phyloP scores from a whole-genome alignment of 768 basidiomycete genomes.

The Cubamyces lactineus region DNA sequence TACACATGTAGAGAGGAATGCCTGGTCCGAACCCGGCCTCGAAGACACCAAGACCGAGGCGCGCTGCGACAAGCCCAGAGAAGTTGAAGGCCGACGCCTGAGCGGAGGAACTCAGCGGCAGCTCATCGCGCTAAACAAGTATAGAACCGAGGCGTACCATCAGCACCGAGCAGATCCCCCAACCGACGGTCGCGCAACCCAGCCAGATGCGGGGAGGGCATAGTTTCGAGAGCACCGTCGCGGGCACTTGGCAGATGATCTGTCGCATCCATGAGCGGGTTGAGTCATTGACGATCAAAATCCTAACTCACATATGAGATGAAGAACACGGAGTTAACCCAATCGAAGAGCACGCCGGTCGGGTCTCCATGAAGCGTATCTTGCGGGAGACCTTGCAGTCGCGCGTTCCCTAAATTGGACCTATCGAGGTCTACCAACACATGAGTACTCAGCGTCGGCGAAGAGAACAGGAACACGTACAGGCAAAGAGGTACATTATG shows the following conservation, averaged over 20 bases:
- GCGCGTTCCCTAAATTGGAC: constrained; percentile 79
- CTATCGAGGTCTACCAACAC: constrained; percentile 59
- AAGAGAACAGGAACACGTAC: constrained; percentile 43
- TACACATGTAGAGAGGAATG: constrained; percentile 79
- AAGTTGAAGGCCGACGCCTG: constrained; percentile 68
- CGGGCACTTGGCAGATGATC: constrained; percentile 74
- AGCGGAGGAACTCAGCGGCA: background rate
- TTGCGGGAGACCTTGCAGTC: constrained; percentile 68
- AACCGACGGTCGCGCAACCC: constrained; percentile 64
- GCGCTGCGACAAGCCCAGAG: constrained; percentile 55
- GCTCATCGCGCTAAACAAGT: background rate
- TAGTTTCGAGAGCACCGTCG: constrained; percentile 65
- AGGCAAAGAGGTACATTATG: constrained; percentile 76
- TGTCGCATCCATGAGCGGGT: constrained; percentile 31
- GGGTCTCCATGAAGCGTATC: constrained; percentile 70
- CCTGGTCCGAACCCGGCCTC: constrained; percentile 80
- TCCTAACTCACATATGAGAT: constrained; percentile 66
- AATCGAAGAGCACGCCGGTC: constrained; percentile 72
- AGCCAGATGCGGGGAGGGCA: constrained; percentile 72
- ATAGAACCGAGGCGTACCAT: constrained; percentile 47
- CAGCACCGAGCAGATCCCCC: constrained; percentile 76
- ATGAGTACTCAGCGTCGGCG: background rate
- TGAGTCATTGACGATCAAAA: background rate
- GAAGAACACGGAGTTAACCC: constrained; percentile 78
- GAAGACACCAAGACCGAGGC: constrained; percentile 73